Evolutionary conservation across 805 yeast genomes (phyloP), one percentile per base, ranked within the genome.

Genomic region (Wickerhamomyces bovis): DNA sequence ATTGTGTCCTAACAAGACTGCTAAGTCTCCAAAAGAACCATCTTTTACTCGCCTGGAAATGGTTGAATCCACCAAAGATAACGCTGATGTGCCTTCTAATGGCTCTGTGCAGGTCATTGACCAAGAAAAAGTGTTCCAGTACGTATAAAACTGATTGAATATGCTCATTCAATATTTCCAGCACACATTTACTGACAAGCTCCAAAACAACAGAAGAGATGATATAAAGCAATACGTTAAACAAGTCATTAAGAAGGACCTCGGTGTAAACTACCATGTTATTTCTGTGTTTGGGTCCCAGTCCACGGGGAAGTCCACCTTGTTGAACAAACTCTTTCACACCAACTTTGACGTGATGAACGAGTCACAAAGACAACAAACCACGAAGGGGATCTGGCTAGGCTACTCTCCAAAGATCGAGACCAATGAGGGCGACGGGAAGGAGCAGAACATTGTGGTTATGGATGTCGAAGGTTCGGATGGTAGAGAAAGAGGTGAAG

Each of bases 391-490:
- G 41, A 82, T 83, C 46, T 84, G 90, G 90, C 63, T 84, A 51
- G 84, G 87, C 2, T 78, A 74, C 54, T 80, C 86, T 0, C 67
- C 68, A 33, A 62, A 63, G 30, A 65, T 77, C 23, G 60, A 62
- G 35, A 51, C 64, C 0, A 47, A 58, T 11, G 2, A 13, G 3
- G 38, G 43, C 4, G 45, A 62, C 2, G 33, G 45, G 1, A 58
- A 57, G 38, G 48, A 50, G 21, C 50, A 54, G 6, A 72, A 80
- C 52, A 71, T 89, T 11, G 75, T 88, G 51, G 95, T 94, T 2
- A 77, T 94, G 76, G 99, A 94, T 62, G 98, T 94, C n/a, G 99
- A 94, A 68, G 99, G 99, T 42, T 90, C 97, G 1, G 99, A 94
- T 68, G 98, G 99, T 42, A 77, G 97, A 50, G 99, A 94, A 67